Conservation (phyloP, 2,329 filamentous ascomycete species). For the Cytospora piceae region DNA sequence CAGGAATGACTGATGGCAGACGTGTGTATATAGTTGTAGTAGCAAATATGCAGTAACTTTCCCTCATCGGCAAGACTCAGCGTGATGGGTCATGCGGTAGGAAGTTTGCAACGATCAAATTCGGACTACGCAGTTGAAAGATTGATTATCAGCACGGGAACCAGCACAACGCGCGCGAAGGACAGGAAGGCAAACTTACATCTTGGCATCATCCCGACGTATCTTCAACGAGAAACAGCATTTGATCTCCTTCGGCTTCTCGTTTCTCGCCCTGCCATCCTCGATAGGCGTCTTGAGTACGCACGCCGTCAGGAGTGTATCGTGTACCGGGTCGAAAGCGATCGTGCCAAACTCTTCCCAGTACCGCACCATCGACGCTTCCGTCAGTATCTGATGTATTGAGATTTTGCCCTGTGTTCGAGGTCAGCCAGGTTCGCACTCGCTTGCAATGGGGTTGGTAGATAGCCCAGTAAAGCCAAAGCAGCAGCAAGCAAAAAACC, state of each 20-base stretch:
- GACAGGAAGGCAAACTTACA: constrained; percentile 64
- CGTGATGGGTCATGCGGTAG: constrained; percentile 75
- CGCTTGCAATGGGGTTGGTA: not conserved
- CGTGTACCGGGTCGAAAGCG: constrained; percentile 91
- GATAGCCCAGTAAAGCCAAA: constrained; percentile 1
- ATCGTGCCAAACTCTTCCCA: constrained; percentile 99
- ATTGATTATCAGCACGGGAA: not conserved
- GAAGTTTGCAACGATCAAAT: constrained; percentile 95
- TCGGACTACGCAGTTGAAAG: constrained; percentile 63
- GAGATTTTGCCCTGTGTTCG: constrained; percentile 79
- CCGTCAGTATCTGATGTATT: constrained; percentile 92
- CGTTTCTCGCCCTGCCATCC: constrained; percentile 51
- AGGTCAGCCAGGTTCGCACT: constrained; percentile 16
- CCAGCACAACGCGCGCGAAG: not conserved
- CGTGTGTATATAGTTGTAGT: not conserved
- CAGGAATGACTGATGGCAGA: not conserved
- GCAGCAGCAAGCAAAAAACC: not conserved
- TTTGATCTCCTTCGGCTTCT: constrained; percentile 68
- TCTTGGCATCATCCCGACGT: constrained; percentile 89
- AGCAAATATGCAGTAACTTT: not conserved
- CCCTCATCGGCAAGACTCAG: constrained; percentile 6
- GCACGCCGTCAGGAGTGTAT: constrained; percentile 93
- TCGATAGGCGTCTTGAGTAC: constrained; percentile 76
- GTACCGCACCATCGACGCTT: constrained; percentile 93
- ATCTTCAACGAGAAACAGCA: constrained; percentile 99